These are phyloP conservation scores for Coemansia sp. DNA, from an alignment of 192 early-diverging fungal species.

Conservation along the genomic window DNA sequence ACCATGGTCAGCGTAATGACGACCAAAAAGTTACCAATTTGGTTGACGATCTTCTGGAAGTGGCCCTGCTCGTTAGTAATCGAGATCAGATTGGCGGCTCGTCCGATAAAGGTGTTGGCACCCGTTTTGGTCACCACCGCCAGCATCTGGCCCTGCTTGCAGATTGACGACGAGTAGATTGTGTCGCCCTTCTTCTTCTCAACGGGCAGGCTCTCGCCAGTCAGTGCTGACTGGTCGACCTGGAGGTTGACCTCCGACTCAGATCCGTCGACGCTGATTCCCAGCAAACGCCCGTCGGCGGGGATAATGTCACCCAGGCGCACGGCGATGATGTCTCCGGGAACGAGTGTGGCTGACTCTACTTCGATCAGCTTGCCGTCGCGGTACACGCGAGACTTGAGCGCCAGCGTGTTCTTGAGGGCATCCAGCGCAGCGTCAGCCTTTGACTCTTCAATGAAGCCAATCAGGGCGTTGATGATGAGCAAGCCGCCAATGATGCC, in stretches of 20 bases:
- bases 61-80: slow-evolving; percentile 92
- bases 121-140: slow-evolving; percentile 92
- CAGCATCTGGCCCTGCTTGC: slow-evolving; percentile 94
- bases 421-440: slow-evolving; percentile 93
- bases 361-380: slow-evolving; percentile 73
- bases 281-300: slow-evolving; percentile 81
- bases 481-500: slow-evolving; percentile 77
- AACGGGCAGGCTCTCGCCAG: slow-evolving; percentile 91
- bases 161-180: slow-evolving; percentile 89
- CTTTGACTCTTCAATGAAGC: slow-evolving; percentile 90
- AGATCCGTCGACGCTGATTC: slow-evolving; percentile 74
- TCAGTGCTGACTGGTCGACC: slow-evolving; percentile 92
- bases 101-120: slow-evolving; percentile 90
- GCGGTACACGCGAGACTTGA: slow-evolving; percentile 79
- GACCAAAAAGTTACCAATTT: slow-evolving; percentile 91
- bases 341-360: slow-evolving; percentile 74
- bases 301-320: slow-evolving; percentile 94
- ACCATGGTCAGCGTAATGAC: slow-evolving; percentile 75
- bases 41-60: slow-evolving; percentile 93
- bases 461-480: slow-evolving; percentile 87
- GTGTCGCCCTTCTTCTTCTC: slow-evolving; percentile 76
- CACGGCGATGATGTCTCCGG: slow-evolving; percentile 87
- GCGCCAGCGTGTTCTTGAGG: slow-evolving; percentile 88
- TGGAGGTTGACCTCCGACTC: slow-evolving; percentile 72
- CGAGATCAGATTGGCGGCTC: slow-evolving; percentile 89